Evolutionary conservation across 2,329 filamentous ascomycete genomes (phyloP), one percentile per base, ranked within the genome.

Genomic region (Phaeosphaeriaceae sp.): DNA sequence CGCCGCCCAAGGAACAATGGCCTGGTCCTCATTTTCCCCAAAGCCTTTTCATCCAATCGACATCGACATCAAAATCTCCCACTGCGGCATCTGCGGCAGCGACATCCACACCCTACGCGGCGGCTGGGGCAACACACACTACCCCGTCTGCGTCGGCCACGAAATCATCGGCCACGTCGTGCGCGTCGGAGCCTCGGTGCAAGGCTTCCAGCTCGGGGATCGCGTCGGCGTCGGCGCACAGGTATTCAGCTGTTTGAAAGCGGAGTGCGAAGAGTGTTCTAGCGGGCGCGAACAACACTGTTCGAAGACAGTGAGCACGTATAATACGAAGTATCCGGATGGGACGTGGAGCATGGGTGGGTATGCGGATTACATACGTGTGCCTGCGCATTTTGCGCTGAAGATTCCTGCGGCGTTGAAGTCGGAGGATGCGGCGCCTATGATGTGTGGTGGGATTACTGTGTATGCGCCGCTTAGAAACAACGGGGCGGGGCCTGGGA

Each of bases 401-500:
- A 79, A 75, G 63, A 84, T 86, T 49, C 83, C 83, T 0, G 76
- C 80, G 12, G 66, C 52, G 0, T 54, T 86, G 21, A 61, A 72
- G 1, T 78, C 74, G 23, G 78, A 76, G 8, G 76, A 80, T 48
- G 83, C 82, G 1, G 83, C 88, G 1, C 89, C 89, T 1, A 85
- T 94, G 77, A 79, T 93, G 21, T 93, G 90, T 66, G 90, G 85
- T 1, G 90, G 90, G 1, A 80, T 93, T 43, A 94, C 90, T 0
- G 82, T 87, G 0, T 94, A 83, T 67, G 82, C 82, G 4, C 89
- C 90, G 0, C 73, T 94, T 13, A 81, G 81, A 41, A 81, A 86
- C 21, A 85, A 88, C 29, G 84, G 83, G 1, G 81, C 84, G 28
- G 89, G 89, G 0, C 86, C 87, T 0, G 89, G 88, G 4, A 89